phyloP scores from a whole-genome alignment of 306 rosid species.

The Argentina anserina region DNA sequence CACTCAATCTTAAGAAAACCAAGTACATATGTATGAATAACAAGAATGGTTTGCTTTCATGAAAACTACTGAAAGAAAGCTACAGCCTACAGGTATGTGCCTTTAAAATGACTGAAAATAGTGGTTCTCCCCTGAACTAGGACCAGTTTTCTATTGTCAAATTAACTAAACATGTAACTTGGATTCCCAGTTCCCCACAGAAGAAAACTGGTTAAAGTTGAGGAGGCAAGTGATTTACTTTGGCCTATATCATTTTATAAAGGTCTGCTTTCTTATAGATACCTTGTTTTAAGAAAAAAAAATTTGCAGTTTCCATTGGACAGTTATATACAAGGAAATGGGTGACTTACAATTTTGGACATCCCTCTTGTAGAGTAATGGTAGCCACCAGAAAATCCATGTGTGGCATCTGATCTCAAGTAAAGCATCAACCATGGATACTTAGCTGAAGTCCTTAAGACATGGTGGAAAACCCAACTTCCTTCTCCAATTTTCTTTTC shows the following conservation, averaged over 20 bases:
- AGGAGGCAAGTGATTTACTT: not conserved
- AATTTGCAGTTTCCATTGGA: not conserved
- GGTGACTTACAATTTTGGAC: conserved; percentile 48
- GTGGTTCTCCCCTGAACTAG: not conserved
- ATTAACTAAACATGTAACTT: not conserved
- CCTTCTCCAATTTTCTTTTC: conserved; percentile 43
- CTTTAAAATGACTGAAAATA: not conserved
- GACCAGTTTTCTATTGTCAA: not conserved
- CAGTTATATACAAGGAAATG: not conserved
- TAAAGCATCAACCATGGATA: conserved; percentile 70
- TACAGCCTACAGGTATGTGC: not conserved
- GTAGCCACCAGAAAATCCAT: conserved; percentile 53
- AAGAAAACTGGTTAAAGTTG: not conserved
- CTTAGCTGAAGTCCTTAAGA: conserved; percentile 50
- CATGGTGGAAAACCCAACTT: conserved; percentile 50
- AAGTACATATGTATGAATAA: not conserved
- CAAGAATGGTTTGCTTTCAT: not conserved
- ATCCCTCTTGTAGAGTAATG: conserved; percentile 53
- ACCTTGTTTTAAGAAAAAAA: not conserved
- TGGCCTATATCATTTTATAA: not conserved
- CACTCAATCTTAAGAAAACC: not conserved
- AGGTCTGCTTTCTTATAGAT: not conserved
- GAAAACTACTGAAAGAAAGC: not conserved
- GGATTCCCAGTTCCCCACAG: not conserved
- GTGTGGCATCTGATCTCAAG: conserved; percentile 57